Percentiles rank a stretch among this genome's conserved stretches.
These are phyloP conservation scores for Plasmodium yoelii DNA, from an alignment of 169 alveolate species.

Conservation along the genomic window DNA sequence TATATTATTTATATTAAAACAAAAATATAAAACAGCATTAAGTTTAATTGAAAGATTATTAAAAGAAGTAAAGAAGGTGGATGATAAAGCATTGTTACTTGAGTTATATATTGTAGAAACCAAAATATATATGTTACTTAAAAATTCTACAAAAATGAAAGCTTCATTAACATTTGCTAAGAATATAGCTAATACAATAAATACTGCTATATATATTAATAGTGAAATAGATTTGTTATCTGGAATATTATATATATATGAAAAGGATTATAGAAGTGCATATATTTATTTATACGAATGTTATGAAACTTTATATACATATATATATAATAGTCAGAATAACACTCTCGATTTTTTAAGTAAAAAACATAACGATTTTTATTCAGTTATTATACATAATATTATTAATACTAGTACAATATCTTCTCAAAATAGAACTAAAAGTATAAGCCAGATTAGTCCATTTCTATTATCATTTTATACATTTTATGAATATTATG, in stretches of 20 bases:
- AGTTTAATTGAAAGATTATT: slow-evolving; percentile 89
- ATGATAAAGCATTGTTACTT: slow-evolving; percentile 94
- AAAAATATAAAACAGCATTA: slow-evolving; percentile 90
- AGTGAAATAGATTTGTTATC: slow-evolving; percentile 96
- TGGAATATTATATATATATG: slow-evolving; percentile 86
- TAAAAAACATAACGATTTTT: slow-evolving; percentile 75
- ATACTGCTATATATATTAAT: slow-evolving; percentile 94
- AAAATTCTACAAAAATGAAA: slow-evolving; percentile 93
- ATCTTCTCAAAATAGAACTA: slow-evolving; percentile 63
- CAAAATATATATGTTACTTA: slow-evolving; percentile 92
- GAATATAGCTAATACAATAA: slow-evolving; percentile 94
- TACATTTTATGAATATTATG: slow-evolving; percentile 78
- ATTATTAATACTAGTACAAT: slow-evolving; percentile 57
- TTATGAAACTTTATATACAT: slow-evolving; percentile 94
- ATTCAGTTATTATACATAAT: slow-evolving; percentile 48
- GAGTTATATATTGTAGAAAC: slow-evolving; percentile 95
- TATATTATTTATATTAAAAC: slow-evolving; percentile 87
- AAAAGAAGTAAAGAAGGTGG: slow-evolving; percentile 94
- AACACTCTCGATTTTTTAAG: slow-evolving; percentile 81
- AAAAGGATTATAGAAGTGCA: slow-evolving; percentile 94
- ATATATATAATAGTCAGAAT: slow-evolving; percentile 82
- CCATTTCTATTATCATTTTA: slow-evolving; percentile 81
- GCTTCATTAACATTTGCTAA: slow-evolving; percentile 96
- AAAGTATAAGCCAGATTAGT: slow-evolving; percentile 75
- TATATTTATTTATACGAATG: slow-evolving; percentile 97